Percentiles rank a stretch among this genome's conserved stretches.
Conservation (phyloP, 2,329 filamentous ascomycete species). For the Hymenotorrendiella dingleyae region DNA sequence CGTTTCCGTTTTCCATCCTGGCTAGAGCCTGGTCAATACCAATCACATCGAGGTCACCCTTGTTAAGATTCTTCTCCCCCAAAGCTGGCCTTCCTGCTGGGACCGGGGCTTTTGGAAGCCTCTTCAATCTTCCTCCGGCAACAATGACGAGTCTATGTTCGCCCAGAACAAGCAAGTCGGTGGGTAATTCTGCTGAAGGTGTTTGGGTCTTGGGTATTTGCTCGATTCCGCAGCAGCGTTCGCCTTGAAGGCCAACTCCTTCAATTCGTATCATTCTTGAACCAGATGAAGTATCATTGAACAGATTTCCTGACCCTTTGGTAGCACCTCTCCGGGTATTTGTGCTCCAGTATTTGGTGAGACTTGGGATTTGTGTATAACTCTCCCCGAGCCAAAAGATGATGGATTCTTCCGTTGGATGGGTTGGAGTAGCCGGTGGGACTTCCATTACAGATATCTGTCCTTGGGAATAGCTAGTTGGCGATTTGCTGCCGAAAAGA, state of each 20-base stretch:
- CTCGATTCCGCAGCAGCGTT: conserved; percentile 28
- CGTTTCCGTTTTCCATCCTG: conserved; percentile 40
- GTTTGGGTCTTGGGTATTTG: conserved; percentile 23
- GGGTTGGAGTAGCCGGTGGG: conserved; percentile 20
- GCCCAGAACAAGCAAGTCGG: conserved; percentile 28
- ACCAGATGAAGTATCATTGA: conserved; percentile 19
- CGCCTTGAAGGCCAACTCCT: conserved; percentile 28
- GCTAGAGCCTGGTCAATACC: conserved; percentile 57
- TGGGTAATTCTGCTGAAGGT: conserved; percentile 10
- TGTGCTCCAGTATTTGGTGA: conserved; percentile 30
- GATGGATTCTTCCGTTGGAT: conserved; percentile 27
- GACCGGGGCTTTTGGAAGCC: conserved; percentile 3
- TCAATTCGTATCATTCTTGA: conserved; percentile 26
- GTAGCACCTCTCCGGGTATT: conserved; percentile 17
- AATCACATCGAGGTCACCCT: conserved; percentile 50
- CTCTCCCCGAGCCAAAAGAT: conserved; percentile 31
- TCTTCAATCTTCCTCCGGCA: conserved; percentile 12
- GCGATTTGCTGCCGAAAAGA: conserved; percentile 19
- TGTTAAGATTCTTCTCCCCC: conserved; percentile 15
- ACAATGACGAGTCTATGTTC: conserved; percentile 29
- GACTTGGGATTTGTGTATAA: conserved; percentile 27
- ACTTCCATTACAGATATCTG: conserved; percentile 28
- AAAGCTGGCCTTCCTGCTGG: conserved; percentile 16
- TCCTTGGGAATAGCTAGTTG: conserved; percentile 17
- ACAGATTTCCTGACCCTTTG: conserved; percentile 21